Conservation (phyloP, 306 rosid genomes). For the Quercus glauca region DNA sequence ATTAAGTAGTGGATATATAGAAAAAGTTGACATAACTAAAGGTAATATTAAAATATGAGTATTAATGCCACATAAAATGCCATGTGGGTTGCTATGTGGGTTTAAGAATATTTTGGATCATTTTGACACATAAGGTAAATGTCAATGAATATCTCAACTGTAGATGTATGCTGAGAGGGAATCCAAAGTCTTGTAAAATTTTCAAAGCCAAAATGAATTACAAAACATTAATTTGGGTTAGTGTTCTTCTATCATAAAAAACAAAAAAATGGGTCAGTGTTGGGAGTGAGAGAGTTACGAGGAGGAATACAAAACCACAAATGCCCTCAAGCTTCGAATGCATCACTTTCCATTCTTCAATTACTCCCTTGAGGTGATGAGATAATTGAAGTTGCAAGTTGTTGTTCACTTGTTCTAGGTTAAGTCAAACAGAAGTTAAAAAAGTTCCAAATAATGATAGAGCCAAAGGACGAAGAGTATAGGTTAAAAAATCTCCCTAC, state of each 20-base stretch:
- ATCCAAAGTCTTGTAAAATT: no score
- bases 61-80: no score
- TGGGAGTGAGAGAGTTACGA: constrained; percentile 9
- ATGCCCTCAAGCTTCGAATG: constrained; percentile 24
- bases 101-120: no score
- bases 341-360: constrained; percentile 21
- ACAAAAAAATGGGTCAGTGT: constrained; percentile 13
- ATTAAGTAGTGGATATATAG: no score
- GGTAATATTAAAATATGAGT: no score
- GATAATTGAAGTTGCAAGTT: not conserved
- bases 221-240: no score
- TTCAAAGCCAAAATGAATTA: not conserved
- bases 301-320: not conserved
- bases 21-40: no score
- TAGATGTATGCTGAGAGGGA: no score
- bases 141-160: no score
- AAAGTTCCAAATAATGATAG: constrained; percentile 9
- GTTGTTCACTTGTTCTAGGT: not conserved
- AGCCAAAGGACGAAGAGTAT: not conserved
- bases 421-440: constrained; percentile 29
- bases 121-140: no score
- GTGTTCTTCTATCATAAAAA: no score
- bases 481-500: constrained; percentile 9
- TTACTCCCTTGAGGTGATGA: not conserved
- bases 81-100: no score